phyloP scores from a whole-genome alignment of 2,329 filamentous ascomycete species.

The Aspergillus thermomutatus region DNA sequence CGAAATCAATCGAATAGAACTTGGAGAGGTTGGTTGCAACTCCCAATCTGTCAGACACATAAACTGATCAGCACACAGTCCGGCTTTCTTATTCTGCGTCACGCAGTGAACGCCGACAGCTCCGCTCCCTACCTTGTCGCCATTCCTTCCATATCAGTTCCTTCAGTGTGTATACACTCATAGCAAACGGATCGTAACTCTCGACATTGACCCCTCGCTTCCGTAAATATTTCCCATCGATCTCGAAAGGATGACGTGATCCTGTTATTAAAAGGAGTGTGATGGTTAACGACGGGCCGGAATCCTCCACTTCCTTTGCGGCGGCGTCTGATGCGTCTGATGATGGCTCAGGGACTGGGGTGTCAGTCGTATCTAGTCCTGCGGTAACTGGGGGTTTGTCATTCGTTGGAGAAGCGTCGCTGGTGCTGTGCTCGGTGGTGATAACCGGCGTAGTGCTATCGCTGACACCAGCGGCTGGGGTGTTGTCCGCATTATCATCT shows the following conservation, averaged over 20 bases:
- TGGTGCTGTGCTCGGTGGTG: conserved; percentile 11
- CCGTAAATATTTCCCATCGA: conserved; percentile 79
- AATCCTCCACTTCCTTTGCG: conserved; percentile 36
- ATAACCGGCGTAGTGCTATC: conserved; percentile 18
- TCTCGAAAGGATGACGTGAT: conserved; percentile 81
- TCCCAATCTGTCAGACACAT: conserved; percentile 66
- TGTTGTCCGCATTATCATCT: conserved; percentile 4
- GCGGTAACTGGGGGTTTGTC: conserved; percentile 17
- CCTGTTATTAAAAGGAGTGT: conserved; percentile 80
- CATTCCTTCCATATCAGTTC: conserved; percentile 91
- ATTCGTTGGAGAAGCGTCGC: conserved; percentile 7
- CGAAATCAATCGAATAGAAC: conserved; percentile 84
- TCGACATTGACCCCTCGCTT: conserved; percentile 77
- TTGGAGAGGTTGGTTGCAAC: conserved; percentile 76
- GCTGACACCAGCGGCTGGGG: conserved; percentile 19
- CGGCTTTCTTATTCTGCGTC: background rate
- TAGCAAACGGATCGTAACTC: conserved; percentile 76
- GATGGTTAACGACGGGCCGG: conserved; percentile 51
- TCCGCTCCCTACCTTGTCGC: conserved; percentile 60
- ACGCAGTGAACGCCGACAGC: background rate
- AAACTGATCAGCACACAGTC: background rate
- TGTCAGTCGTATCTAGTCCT: conserved; percentile 21
- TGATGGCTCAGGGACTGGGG: conserved; percentile 16
- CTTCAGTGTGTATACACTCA: conserved; percentile 91
- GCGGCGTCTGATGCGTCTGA: conserved; percentile 25